Evolutionary conservation across 2,329 filamentous ascomycete species (phyloP).

Genomic region (Juglanconis sp.): DNA sequence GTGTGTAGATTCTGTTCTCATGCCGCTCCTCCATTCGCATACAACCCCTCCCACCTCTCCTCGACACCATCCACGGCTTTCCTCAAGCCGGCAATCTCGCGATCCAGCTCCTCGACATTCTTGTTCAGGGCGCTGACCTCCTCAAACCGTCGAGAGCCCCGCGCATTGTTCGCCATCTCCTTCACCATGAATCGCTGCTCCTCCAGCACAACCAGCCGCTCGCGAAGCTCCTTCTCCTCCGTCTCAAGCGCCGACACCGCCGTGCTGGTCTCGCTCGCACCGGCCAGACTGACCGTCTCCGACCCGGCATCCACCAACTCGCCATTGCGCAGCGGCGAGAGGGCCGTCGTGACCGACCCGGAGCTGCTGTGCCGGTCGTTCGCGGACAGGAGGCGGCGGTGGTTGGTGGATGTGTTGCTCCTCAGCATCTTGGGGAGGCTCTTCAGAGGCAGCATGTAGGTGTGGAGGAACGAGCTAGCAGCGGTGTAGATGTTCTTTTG

Average conservation of each 20-base stretch:
- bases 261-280: slow-evolving; percentile 48
- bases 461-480: slow-evolving; percentile 77
- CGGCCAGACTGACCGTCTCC: slow-evolving; percentile 47
- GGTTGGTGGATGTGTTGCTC: slow-evolving; percentile 29
- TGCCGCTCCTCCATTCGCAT: slow-evolving; percentile 29
- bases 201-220: slow-evolving; percentile 78
- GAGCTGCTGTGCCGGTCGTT: slow-evolving; percentile 13
- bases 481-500: slow-evolving; percentile 82
- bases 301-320: slow-evolving; percentile 36
- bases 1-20: background rate
- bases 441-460: slow-evolving; percentile 87
- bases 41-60: slow-evolving; percentile 52
- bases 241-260: slow-evolving; percentile 63
- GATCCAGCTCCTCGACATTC: slow-evolving; percentile 78
- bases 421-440: slow-evolving; percentile 64
- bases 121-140: slow-evolving; percentile 76
- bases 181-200: slow-evolving; percentile 89
- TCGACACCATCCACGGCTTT: slow-evolving; percentile 67
- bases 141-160: slow-evolving; percentile 75
- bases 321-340: slow-evolving; percentile 45
- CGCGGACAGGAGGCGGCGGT: slow-evolving; percentile 28
- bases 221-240: slow-evolving; percentile 79
- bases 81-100: slow-evolving; percentile 69
- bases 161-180: slow-evolving; percentile 77
- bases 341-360: slow-evolving; percentile 12